phyloP scores from a whole-genome alignment of 2,329 filamentous ascomycete genomes.

The Clarireedia homoeocarpa region DNA sequence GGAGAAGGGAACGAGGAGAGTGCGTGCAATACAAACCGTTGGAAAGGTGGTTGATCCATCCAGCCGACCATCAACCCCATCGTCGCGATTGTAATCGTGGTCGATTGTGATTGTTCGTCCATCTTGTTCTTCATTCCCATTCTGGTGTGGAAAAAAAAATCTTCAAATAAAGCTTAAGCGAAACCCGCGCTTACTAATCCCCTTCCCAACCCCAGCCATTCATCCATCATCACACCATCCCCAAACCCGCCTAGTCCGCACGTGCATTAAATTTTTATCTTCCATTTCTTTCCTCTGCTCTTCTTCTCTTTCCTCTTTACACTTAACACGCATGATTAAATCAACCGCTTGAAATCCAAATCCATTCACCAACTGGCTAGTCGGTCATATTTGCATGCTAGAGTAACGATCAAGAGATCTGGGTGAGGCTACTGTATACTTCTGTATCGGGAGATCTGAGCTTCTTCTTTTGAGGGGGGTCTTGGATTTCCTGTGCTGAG shows the following conservation, averaged over 20 bases:
- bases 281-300: background rate
- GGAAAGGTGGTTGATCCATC: background rate
- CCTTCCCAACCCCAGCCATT: background rate
- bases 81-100: too few species aligned
- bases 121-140: too few species aligned
- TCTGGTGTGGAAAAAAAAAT: background rate
- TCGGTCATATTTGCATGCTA: constrained; percentile 27
- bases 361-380: constrained; percentile 22
- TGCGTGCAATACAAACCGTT: background rate
- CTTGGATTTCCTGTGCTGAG: constrained; percentile 2
- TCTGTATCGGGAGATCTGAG: background rate
- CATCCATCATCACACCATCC: background rate
- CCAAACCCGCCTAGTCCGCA: background rate
- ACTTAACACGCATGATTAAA: constrained; percentile 23
- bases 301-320: constrained; percentile 15
- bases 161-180: background rate
- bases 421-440: background rate
- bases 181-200: background rate
- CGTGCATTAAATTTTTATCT: background rate
- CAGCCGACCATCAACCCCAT: too few species aligned
- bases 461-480: background rate
- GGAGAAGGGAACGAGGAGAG: background rate
- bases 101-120: too few species aligned
- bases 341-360: constrained; percentile 21
- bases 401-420: constrained; percentile 14